Percentiles rank a stretch among this genome's conserved stretches.
Conservation (phyloP, 1,284 basidiomycete species). For the Dichomitus squalens region DNA sequence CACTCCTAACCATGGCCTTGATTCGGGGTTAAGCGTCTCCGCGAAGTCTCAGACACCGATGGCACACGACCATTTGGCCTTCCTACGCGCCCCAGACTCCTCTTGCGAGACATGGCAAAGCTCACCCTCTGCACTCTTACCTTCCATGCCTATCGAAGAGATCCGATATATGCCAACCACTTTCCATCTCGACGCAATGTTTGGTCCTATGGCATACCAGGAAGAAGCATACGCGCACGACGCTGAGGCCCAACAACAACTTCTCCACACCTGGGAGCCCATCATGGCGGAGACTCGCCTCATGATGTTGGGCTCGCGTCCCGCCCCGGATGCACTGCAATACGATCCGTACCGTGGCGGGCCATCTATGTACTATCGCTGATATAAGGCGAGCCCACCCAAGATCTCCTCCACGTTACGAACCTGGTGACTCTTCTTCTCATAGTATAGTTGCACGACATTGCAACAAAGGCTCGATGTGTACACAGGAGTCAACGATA, state of each 20-base stretch:
- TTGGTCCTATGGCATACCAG: background rate
- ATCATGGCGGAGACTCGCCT: conserved; percentile 10
- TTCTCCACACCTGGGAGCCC: conserved; percentile 14
- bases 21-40: background rate
- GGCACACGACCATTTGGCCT: background rate
- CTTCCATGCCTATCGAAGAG: background rate
- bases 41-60: background rate
- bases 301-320: conserved; percentile 5
- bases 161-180: background rate
- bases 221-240: background rate
- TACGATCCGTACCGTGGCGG: background rate
- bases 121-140: background rate
- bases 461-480: background rate
- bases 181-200: background rate
- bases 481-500: background rate
- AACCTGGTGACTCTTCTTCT: no score
- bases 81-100: background rate
- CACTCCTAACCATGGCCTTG: background rate
- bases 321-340: background rate
- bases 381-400: no score
- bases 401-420: no score
- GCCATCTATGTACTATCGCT: background rate
- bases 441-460: no score
- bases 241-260: background rate
- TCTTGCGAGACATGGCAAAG: background rate